phyloP scores from a whole-genome alignment of 345 rosid species.

The Gossypium raimondii region DNA sequence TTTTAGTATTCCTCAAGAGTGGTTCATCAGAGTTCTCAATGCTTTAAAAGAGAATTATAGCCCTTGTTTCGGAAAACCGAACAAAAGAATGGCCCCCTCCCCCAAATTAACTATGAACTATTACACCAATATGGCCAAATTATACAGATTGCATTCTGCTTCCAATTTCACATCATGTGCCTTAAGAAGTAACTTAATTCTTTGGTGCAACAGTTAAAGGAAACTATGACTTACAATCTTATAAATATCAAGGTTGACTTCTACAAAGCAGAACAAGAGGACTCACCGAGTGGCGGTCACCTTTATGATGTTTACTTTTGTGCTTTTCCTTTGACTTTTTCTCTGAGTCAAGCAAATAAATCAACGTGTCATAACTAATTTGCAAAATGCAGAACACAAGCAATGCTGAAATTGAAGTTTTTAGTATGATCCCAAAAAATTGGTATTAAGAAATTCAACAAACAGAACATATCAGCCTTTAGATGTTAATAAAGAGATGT shows the following conservation, averaged over 20 bases:
- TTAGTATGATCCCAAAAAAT: not conserved
- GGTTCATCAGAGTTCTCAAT: not conserved
- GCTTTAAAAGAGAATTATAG: not conserved
- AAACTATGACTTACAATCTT: not conserved
- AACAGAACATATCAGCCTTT: not conserved
- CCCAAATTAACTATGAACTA: not conserved
- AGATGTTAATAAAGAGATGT: not conserved
- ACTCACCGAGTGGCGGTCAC: slow-evolving; percentile 41
- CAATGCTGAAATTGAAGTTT: not conserved
- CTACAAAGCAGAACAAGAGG: slow-evolving; percentile 17
- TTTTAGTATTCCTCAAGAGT: not conserved
- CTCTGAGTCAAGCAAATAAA: slow-evolving; percentile 43
- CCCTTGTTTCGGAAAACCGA: not conserved
- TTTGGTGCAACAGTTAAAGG: not conserved
- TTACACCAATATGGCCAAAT: not conserved
- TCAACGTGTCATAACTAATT: slow-evolving; percentile 22
- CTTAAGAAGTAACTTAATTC: not conserved
- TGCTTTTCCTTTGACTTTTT: slow-evolving; percentile 70
- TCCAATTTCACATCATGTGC: not conserved
- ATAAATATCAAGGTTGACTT: slow-evolving; percentile 2
- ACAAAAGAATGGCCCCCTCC: not conserved
- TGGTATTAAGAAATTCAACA: not conserved
- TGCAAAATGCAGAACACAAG: not conserved
- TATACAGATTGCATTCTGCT: not conserved
- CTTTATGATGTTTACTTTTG: slow-evolving; percentile 45